These are phyloP conservation scores for Hypoxylon sp. DNA, from an alignment of 2,329 filamentous ascomycete genomes.

Conservation along the genomic window DNA sequence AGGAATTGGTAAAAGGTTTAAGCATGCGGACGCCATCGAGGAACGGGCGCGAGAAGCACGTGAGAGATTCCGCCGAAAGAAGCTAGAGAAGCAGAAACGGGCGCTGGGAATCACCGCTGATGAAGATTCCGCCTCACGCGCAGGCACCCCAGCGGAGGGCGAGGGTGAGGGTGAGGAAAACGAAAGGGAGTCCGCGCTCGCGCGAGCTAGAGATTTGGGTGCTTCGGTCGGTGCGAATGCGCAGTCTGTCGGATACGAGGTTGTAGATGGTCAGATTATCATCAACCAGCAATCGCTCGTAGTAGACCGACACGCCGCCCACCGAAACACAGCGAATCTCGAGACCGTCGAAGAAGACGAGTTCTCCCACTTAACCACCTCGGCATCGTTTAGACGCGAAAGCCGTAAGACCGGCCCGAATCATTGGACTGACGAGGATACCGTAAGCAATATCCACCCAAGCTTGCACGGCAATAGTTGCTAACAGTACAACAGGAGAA, in stretches of 20 bases:
- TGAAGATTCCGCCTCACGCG: constrained; percentile 40
- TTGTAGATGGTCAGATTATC: constrained; percentile 81
- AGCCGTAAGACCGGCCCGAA: constrained; percentile 74
- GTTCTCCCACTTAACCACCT: constrained; percentile 79
- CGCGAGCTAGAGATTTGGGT: constrained; percentile 46
- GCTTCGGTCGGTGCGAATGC: constrained; percentile 48
- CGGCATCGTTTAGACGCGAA: constrained; percentile 73
- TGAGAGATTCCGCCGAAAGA: constrained; percentile 58
- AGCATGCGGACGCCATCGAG: constrained; percentile 79
- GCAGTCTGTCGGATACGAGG: constrained; percentile 60
- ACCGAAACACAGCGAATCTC: constrained; percentile 62
- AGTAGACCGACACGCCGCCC: constrained; percentile 76
- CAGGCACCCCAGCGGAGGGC: constrained; percentile 46
- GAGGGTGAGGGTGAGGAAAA: constrained; percentile 27
- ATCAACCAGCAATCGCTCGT: constrained; percentile 77
- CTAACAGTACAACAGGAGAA: constrained; percentile 60
- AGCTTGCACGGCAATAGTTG: neutral
- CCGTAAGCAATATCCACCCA: constrained; percentile 51
- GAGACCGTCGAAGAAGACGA: constrained; percentile 83
- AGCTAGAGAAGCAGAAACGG: constrained; percentile 56
- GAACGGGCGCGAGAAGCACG: constrained; percentile 70
- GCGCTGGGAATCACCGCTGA: constrained; percentile 47
- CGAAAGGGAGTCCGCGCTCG: constrained; percentile 42
- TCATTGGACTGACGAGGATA: constrained; percentile 79
- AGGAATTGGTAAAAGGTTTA: constrained; percentile 80